A percentile compares a stretch with the other conserved stretches of the same genome.
These are phyloP conservation scores for Chaetomium sp. DNA, from an alignment of 2,329 filamentous ascomycete species.

Conservation along the genomic window DNA sequence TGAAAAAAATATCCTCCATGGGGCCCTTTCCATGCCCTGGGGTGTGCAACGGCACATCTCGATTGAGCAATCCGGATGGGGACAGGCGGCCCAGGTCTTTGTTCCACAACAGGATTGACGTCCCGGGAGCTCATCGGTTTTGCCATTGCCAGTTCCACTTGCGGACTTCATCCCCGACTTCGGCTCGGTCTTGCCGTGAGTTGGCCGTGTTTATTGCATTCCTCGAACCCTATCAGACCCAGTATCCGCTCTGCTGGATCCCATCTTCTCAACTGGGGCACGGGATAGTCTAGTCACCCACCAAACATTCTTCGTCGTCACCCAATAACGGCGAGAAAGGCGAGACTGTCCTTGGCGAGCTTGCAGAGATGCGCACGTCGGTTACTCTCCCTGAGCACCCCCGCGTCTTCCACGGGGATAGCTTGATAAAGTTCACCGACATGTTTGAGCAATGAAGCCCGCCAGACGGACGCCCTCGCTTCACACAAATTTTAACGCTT, in stretches of 20 bases:
- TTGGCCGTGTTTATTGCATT: neutral
- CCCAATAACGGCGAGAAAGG: slow-evolving; percentile 11
- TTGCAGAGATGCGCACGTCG: neutral
- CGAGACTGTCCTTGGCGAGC: neutral
- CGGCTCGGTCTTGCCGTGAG: slow-evolving; percentile 10
- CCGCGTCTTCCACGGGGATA: neutral
- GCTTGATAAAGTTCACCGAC: neutral
- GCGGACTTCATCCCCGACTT: slow-evolving; percentile 9
- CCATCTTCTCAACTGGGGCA: slow-evolving; percentile 9
- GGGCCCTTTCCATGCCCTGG: neutral
- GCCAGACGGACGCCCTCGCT: no score
- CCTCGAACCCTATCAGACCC: neutral
- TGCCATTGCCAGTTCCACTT: neutral
- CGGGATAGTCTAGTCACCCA: neutral
- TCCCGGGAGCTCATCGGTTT: neutral
- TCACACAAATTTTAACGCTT: neutral
- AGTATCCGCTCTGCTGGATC: slow-evolving; percentile 6
- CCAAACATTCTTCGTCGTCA: neutral
- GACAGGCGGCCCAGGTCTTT: neutral
- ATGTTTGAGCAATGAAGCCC: neutral
- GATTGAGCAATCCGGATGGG: neutral
- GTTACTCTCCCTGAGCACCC: neutral
- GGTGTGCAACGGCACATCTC: neutral
- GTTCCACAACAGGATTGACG: neutral
- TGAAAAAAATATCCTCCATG: no score